These are phyloP conservation scores for Yamadazyma sp. DNA, from an alignment of 805 yeast genomes.

Conservation along the genomic window DNA sequence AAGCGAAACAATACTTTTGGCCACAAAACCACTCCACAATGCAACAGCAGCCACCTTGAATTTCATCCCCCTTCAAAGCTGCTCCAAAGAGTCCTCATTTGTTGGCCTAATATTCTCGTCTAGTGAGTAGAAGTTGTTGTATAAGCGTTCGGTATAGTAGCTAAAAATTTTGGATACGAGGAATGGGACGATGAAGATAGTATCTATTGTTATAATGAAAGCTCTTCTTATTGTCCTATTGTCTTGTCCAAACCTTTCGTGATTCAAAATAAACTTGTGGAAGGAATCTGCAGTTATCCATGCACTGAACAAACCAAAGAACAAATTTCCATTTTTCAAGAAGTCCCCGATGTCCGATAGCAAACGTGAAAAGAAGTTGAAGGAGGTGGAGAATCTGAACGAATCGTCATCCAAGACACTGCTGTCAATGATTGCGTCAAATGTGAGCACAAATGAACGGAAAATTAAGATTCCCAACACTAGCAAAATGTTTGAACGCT, in stretches of 20 bases:
- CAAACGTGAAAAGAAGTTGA: neutral
- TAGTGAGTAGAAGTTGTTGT: neutral
- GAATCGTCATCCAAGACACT: neutral
- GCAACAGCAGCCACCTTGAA: neutral
- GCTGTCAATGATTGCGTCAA: neutral
- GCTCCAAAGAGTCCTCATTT: no score
- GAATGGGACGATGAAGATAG: neutral
- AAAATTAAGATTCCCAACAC: neutral
- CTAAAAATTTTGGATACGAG: neutral
- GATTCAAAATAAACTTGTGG: neutral
- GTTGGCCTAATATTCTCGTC: no score
- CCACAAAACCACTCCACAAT: neutral
- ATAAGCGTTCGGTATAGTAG: neutral
- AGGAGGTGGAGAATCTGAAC: neutral
- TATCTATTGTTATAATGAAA: neutral
- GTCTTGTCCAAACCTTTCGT: neutral
- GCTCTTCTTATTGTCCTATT: neutral
- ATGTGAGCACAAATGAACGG: conserved; percentile 1
- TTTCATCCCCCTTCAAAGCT: neutral
- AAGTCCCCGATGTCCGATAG: neutral
- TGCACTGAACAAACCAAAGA: neutral
- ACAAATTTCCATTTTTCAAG: neutral
- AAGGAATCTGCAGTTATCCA: neutral
- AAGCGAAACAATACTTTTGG: neutral
- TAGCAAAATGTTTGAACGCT: neutral